Evolutionary conservation across 441 rosid genomes (phyloP), one percentile per base, ranked within the genome.

Genomic region (Pelargonium fulgidum): DNA sequence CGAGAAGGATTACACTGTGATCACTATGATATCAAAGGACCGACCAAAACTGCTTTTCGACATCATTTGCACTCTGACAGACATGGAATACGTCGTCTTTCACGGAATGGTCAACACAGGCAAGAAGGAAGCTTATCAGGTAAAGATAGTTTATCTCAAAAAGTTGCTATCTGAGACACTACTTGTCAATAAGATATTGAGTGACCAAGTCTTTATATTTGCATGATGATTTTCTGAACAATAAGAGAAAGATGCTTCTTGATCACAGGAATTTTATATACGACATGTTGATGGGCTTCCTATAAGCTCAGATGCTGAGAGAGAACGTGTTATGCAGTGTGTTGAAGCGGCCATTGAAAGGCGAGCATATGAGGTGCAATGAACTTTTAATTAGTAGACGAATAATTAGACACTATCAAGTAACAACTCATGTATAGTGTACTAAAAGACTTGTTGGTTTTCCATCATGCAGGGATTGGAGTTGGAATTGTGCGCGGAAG

Each of bases 331-430:
- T 9, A 75, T 75, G 22, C 91, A 88, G 72, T 93, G 98, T 82
- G 93, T 93, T 29, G 89, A 86, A 85, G 98, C 97, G 54, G 98
- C 97, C 71, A 91, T 93, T 66, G 85, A 89, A 78, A 87, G 98
- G 81, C 81, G 98, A 66, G 89, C 85, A 41, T 87, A 79, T 2
- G 93, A 91, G 92, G 98, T 87, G 77, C 29, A 7, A 0, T 44
- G 36, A 66, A 19, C 16, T 62, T 22, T 14, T 41, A 19, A 10
- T n/a, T 20, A 7, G 58, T 50, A 36, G 11, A 61, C 50, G 26
- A 26, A 7, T 14, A 10, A n/a, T 50, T n/a, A 50, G 0, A 13
- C 14, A n/a, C 16, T n/a, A 13, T 50, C 17, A 6, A n/a, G 58
- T 14, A 16, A 50, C 17, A 14, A 52, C 16, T 3, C 59, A n/a